Evolutionary conservation across 1,139 yeast species (phyloP), one percentile per base, ranked within the genome.

Genomic region (Pichia sp.): DNA sequence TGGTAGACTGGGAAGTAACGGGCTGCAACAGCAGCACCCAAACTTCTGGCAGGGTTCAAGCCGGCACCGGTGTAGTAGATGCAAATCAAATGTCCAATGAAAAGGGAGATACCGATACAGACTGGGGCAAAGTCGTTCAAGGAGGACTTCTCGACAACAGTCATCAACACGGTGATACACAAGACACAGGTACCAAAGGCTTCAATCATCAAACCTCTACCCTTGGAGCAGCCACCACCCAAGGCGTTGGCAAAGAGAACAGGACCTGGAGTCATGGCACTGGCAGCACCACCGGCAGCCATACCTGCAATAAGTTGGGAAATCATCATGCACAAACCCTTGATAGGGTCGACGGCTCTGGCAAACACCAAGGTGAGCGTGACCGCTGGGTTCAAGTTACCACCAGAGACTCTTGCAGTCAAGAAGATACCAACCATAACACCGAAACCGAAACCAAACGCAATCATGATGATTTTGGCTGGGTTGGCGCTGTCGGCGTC

Each of bases 51-150:
- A 52, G 96, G 96, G 77, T 88, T 88, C 66, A 87, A 75, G 66
- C 96, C 96, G 44, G 96, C 96, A 68, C 96, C 96, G 51, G 96
- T 86, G 74, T 81, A 86, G 79, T 78, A 87, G 55, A 89, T 87
- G 67, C 87, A 79, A 60, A 87, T 76, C 76, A 88, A 80, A 68
- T 89, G 96, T 44, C 87, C 95, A 63, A 88, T 73, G 74, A 89
- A 85, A 61, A 89, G 76, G 22, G 96, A 79, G 56, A 88, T 70
- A 68, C 96, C 96, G 71, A 88, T 88, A 64, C 78, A 88, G 57
- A 87, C 76, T 54, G 96, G 95, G 49, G 96, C 96, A 74, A 85
- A 76, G 69, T 75, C 82, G 46, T 91, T 85, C 53, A 87, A 87
- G 58, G 79, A 76, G 66, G 82, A 84, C 71, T 86, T 85, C 71